Conservation (phyloP, 805 yeast species). For the Dipodascopsis uninucleata region DNA sequence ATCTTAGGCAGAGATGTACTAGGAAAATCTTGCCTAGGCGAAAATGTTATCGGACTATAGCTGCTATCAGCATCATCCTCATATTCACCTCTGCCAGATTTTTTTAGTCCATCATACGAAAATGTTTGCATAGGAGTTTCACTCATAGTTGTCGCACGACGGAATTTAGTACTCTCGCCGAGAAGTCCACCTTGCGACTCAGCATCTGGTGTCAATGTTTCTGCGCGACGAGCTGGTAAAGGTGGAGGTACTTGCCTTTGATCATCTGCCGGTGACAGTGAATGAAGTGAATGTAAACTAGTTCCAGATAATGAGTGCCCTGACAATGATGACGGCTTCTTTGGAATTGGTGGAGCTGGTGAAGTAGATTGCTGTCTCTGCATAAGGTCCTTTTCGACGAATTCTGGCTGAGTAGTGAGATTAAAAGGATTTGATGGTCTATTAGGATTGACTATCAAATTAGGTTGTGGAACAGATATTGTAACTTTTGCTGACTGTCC, state of each 20-base stretch:
- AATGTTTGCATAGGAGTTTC: slow-evolving; percentile 24
- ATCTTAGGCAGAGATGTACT: slow-evolving; percentile 18
- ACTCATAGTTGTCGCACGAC: background rate
- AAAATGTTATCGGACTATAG: background rate
- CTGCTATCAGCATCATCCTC: background rate
- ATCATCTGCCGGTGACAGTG: slow-evolving; percentile 10
- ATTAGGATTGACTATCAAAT: slow-evolving; percentile 61
- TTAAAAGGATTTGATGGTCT: slow-evolving; percentile 72
- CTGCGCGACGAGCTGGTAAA: slow-evolving; percentile 19
- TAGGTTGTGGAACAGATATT: slow-evolving; percentile 41
- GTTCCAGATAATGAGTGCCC: no score
- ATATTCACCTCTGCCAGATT: background rate
- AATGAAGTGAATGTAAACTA: slow-evolving; percentile 11
- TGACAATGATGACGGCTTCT: slow-evolving; percentile 17
- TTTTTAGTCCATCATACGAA: background rate
- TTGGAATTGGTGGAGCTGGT: slow-evolving; percentile 17
- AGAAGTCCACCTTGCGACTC: no score
- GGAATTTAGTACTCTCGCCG: no score
- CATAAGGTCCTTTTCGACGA: slow-evolving; percentile 30
- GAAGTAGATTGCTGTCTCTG: background rate
- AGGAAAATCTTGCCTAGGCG: slow-evolving; percentile 19
- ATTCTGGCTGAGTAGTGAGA: slow-evolving; percentile 50
- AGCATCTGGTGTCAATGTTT: background rate
- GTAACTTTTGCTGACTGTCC: slow-evolving; percentile 72
- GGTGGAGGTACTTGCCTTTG: slow-evolving; percentile 12